phyloP scores from a whole-genome alignment of 768 basidiomycete species.

The Termitomyces sp. region DNA sequence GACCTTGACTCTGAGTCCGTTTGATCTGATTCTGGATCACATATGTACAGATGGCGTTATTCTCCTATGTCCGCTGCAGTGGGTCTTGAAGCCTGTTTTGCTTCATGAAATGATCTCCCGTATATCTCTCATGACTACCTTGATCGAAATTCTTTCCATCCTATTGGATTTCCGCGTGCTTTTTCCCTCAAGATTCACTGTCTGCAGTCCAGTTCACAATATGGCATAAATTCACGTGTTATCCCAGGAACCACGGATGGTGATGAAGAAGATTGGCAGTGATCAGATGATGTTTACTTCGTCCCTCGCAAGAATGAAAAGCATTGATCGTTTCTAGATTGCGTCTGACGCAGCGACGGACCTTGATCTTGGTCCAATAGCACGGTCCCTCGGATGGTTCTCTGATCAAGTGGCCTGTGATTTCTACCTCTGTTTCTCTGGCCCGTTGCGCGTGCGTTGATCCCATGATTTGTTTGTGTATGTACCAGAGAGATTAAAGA shows the following conservation, averaged over 20 bases:
- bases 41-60: neutral
- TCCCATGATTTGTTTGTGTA: neutral
- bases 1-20: neutral
- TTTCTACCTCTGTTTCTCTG: neutral
- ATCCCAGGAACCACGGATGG: too few species aligned
- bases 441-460: neutral
- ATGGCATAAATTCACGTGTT: neutral
- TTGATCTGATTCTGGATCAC: neutral
- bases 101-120: neutral
- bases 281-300: neutral
- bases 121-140: neutral
- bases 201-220: neutral
- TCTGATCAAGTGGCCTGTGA: conserved; percentile 1
- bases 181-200: too few species aligned
- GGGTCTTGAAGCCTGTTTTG: neutral
- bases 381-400: neutral
- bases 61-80: neutral
- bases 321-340: neutral
- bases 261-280: neutral
- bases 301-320: neutral
- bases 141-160: neutral
- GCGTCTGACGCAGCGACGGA: neutral
- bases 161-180: neutral
- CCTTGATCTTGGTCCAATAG: neutral
- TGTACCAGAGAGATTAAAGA: too few species aligned